Evolutionary conservation across 2,329 filamentous ascomycete species (phyloP).

Genomic region (Penicillium hordei): DNA sequence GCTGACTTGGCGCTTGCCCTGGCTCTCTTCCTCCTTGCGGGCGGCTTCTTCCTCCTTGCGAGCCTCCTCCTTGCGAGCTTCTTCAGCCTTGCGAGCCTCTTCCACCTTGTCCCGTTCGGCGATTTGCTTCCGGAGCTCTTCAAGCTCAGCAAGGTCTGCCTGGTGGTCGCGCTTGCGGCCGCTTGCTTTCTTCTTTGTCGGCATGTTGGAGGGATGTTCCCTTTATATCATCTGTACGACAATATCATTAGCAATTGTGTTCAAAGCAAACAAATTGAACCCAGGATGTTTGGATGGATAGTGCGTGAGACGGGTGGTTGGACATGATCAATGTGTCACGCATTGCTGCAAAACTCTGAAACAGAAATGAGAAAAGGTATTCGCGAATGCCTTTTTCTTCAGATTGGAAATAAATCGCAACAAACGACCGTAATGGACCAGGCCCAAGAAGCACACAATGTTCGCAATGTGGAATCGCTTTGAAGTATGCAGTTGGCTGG

Average conservation of each 20-base stretch:
- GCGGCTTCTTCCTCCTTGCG: background rate
- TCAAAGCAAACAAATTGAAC: background rate
- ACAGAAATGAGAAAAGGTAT: background rate
- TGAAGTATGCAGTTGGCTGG: background rate
- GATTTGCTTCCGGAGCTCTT: background rate
- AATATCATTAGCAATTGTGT: slow-evolving; percentile 1
- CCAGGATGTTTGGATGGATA: background rate
- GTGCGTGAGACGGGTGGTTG: background rate
- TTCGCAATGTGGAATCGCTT: background rate
- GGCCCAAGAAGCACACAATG: background rate
- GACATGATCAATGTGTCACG: background rate
- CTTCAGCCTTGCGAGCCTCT: background rate
- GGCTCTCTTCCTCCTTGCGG: background rate
- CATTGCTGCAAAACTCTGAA: background rate
- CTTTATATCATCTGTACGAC: background rate
- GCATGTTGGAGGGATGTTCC: background rate
- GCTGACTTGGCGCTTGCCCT: background rate
- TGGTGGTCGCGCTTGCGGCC: background rate
- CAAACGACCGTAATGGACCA: background rate
- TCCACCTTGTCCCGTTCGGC: background rate
- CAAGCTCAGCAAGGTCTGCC: background rate
- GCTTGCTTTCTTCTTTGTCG: background rate
- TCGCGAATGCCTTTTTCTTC: background rate
- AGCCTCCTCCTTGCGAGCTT: background rate
- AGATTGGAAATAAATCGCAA: background rate